phyloP scores from a whole-genome alignment of 2,329 filamentous ascomycete genomes.

The Botrytis cinerea region DNA sequence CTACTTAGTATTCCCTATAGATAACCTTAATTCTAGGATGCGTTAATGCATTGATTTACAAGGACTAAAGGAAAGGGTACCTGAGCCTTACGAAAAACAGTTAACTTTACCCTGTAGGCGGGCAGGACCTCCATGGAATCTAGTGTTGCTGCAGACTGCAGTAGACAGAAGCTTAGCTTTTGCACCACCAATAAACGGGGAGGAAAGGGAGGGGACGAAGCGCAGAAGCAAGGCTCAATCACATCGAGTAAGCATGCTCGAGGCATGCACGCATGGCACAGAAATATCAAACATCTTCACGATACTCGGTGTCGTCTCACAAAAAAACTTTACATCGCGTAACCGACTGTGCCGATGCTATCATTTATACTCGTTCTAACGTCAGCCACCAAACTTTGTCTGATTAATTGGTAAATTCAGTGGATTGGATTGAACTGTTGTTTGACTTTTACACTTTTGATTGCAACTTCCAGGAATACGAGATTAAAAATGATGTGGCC shows the following conservation, averaged over 20 bases:
- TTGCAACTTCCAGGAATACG: background rate
- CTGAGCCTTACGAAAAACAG: slow-evolving; percentile 18
- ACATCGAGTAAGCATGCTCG: background rate
- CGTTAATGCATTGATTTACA: slow-evolving; percentile 1
- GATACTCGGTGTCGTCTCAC: background rate
- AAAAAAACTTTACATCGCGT: background rate
- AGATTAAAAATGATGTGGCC: slow-evolving; percentile 19
- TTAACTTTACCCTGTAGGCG: background rate
- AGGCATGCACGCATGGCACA: background rate
- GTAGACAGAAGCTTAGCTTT: slow-evolving; percentile 4
- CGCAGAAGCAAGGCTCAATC: background rate
- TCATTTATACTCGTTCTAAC: background rate
- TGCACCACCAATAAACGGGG: background rate
- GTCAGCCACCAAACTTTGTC: slow-evolving; percentile 6
- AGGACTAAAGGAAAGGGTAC: slow-evolving; percentile 7
- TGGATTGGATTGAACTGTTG: background rate
- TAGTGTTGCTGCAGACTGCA: background rate
- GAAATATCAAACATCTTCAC: slow-evolving; percentile 12
- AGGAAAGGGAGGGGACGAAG: background rate
- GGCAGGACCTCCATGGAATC: background rate
- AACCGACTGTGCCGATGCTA: background rate
- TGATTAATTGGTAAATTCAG: background rate
- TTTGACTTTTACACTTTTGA: slow-evolving; percentile 1
- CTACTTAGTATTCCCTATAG: background rate
- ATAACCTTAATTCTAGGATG: slow-evolving; percentile 20